Percentiles rank a stretch among this genome's conserved stretches.
Evolutionary conservation across 106 monocot genomes (phyloP).

Genomic region (Hemerocallis citrina): DNA sequence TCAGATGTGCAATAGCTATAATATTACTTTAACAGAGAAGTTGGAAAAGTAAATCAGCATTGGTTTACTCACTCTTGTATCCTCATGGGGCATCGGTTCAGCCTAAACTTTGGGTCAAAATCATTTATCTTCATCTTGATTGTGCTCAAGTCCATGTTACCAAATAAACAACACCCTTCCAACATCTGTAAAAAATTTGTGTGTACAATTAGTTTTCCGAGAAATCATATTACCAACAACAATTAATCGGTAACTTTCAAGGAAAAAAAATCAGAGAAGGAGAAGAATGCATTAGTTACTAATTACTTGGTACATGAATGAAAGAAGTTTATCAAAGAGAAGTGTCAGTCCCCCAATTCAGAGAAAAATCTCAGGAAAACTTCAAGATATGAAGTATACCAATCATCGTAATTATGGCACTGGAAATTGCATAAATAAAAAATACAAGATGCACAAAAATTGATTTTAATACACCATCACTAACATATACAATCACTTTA

Average conservation of each 20-base stretch:
- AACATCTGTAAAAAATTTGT: constrained; percentile 10
- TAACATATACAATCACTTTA: too few relatives aligned
- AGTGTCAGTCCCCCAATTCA: too few relatives aligned
- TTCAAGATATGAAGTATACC: too few relatives aligned
- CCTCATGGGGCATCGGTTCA: constrained; percentile 9
- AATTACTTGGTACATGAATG: too few relatives aligned
- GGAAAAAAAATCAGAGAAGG: not conserved
- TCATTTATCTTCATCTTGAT: not conserved
- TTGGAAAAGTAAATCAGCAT: not conserved
- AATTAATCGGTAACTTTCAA: not conserved
- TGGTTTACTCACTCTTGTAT: constrained; percentile 11
- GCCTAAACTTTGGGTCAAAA: constrained; percentile 14
- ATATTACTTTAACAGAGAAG: not conserved
- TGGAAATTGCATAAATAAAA: too few relatives aligned
- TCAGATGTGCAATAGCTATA: too few relatives aligned
- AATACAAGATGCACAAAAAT: too few relatives aligned
- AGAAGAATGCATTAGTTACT: not conserved
- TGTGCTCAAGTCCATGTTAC: not conserved
- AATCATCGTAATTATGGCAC: too few relatives aligned
- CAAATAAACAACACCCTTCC: constrained; percentile 12
- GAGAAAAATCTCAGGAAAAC: too few relatives aligned
- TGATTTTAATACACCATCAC: too few relatives aligned
- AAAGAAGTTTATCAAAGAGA: too few relatives aligned
- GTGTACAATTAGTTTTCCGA: not conserved
- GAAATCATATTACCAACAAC: not conserved